A percentile compares a stretch with the other conserved stretches of the same genome.
Evolutionary conservation across 176 grass and related monocot species (phyloP).

Genomic region (Chloris gayana): DNA sequence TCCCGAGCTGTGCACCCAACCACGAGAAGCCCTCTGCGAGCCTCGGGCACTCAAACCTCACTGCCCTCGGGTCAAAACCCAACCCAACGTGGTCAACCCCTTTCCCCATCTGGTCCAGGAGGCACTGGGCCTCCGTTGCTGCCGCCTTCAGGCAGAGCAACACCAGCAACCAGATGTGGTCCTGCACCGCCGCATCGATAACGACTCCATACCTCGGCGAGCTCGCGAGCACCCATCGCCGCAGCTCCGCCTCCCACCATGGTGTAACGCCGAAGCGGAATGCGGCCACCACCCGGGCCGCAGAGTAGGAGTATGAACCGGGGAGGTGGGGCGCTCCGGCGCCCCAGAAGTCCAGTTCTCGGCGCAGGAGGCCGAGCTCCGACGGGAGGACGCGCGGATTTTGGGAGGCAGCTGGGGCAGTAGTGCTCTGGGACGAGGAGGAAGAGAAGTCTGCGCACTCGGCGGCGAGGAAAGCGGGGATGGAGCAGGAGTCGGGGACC

Average conservation of each 20-base stretch:
- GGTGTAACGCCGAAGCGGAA: slow-evolving; percentile 14
- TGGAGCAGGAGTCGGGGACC: slow-evolving; percentile 18
- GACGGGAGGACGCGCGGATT: slow-evolving; percentile 78
- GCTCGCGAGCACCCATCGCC: slow-evolving; percentile 57
- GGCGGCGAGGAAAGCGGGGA: slow-evolving; percentile 63
- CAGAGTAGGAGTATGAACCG: slow-evolving; percentile 52
- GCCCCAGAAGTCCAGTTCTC: slow-evolving; percentile 72
- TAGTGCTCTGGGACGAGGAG: background rate
- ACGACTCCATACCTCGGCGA: slow-evolving; percentile 64
- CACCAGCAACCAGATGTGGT: slow-evolving; percentile 69
- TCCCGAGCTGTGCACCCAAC: slow-evolving; percentile 61
- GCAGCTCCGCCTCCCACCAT: slow-evolving; percentile 52
- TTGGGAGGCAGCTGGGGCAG: background rate
- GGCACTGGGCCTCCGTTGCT: slow-evolving; percentile 52
- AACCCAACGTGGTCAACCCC: slow-evolving; percentile 1
- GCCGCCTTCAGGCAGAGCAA: slow-evolving; percentile 60
- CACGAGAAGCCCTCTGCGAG: slow-evolving; percentile 55
- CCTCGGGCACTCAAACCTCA: slow-evolving; percentile 62
- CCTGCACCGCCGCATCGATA: slow-evolving; percentile 47
- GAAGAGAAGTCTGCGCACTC: slow-evolving; percentile 61
- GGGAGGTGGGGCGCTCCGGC: slow-evolving; percentile 23
- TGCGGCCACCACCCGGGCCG: slow-evolving; percentile 27
- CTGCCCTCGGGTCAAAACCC: slow-evolving; percentile 35
- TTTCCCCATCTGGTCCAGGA: slow-evolving; percentile 33
- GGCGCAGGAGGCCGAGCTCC: slow-evolving; percentile 62